Evolutionary conservation across 805 yeast genomes (phyloP).

Genomic region (Starmerella bombicola): DNA sequence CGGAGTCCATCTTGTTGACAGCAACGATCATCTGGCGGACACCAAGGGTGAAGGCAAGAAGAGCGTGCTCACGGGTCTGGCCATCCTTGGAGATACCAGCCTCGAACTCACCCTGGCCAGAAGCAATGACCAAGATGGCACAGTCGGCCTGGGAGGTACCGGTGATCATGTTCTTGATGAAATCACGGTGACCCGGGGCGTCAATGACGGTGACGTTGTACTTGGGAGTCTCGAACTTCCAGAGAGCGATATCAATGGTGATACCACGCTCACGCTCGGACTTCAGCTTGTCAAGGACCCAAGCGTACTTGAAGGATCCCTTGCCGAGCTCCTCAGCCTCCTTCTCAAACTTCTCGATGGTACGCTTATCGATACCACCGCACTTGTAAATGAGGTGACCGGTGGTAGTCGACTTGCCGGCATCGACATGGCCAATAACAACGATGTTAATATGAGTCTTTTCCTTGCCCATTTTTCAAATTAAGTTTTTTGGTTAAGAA

Average conservation of each 20-base stretch:
- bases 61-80: constrained; percentile 92
- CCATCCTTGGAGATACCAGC: constrained; percentile 92
- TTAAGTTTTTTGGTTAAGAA: constrained; percentile 3
- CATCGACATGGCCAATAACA: constrained; percentile 99
- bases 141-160: constrained; percentile 93
- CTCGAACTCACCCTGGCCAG: constrained; percentile 90
- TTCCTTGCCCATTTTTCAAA: constrained; percentile 60
- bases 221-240: constrained; percentile 88
- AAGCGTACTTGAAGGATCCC: constrained; percentile 96
- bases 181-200: constrained; percentile 95
- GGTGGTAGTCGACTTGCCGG: constrained; percentile 97
- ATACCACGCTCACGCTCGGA: constrained; percentile 97
- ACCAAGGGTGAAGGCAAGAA: constrained; percentile 81
- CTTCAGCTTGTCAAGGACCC: constrained; percentile 92
- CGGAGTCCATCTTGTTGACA: constrained; percentile 91
- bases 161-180: constrained; percentile 91
- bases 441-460: constrained; percentile 99
- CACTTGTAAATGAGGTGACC: constrained; percentile 99
- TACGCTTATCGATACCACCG: constrained; percentile 97
- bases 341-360: constrained; percentile 95
- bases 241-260: constrained; percentile 85
- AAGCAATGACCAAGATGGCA: constrained; percentile 81
- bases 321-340: constrained; percentile 96
- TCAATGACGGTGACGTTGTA: constrained; percentile 83
- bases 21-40: constrained; percentile 79